Conservation (phyloP, 139 green algal species). For the Coccomyxa sp. region DNA sequence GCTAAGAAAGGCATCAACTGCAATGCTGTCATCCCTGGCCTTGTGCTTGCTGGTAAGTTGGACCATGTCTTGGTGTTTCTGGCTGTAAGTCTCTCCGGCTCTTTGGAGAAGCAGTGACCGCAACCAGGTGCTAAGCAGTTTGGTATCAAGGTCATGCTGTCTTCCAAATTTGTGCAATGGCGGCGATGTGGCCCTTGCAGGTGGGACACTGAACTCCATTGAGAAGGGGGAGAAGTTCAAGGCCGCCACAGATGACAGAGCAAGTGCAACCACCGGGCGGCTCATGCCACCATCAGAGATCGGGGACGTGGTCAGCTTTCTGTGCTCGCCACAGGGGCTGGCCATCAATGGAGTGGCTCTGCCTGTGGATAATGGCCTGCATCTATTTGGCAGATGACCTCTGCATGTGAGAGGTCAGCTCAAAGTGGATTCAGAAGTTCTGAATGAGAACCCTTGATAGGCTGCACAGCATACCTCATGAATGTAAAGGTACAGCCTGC, state of each 20-base stretch:
- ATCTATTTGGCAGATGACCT: background rate
- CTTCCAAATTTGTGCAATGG: no score
- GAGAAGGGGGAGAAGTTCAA: background rate
- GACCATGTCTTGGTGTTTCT: background rate
- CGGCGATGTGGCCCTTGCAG: no score
- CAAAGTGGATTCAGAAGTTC: no score
- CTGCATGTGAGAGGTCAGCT: no score
- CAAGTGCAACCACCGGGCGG: background rate
- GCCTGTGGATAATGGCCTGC: conserved; percentile 7
- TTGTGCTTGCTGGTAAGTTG: background rate
- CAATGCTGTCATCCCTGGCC: background rate
- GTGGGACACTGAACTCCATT: background rate
- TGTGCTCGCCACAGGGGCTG: conserved; percentile 1
- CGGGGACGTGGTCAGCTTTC: conserved; percentile 5
- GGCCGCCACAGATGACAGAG: background rate
- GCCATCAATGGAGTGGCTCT: conserved; percentile 1
- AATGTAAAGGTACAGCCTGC: no score
- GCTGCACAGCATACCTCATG: no score
- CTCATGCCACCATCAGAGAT: conserved; percentile 1
- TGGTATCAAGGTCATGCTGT: no score
- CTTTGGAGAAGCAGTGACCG: no score
- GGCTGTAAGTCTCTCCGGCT: no score
- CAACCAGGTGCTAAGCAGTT: no score
- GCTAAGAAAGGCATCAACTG: conserved; percentile 4
- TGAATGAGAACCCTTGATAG: no score